Evolutionary conservation across 139 green algal genomes (phyloP), one percentile per base, ranked within the genome.

Genomic region (Ettlia oleoabundans): DNA sequence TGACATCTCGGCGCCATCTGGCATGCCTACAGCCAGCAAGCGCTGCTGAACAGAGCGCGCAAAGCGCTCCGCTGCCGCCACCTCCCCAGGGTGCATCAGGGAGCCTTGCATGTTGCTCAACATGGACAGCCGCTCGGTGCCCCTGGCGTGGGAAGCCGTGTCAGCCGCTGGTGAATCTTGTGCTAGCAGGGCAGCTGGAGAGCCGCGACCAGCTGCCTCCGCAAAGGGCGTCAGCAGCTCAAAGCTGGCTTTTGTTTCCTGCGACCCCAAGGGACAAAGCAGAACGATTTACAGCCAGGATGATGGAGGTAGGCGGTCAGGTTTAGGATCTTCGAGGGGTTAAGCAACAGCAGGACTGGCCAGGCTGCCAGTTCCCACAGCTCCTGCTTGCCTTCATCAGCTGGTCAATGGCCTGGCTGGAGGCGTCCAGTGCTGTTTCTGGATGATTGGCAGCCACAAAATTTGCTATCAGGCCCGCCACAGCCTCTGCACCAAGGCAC

Each of bases 51-150:
- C 80, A 1, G 4, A 2, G 26, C 74, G 64, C 19, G 67, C 69
- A 55, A 85, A 82, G 63, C 51, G 51, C 66, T 82, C 80, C 0
- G 80, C 80, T 28, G 28, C 66, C 24, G 15, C 65, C 64, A 74
- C 21, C 52, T 85, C 80, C 2, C 80, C 80, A 22, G 58, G 51
- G 64, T 85, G 80, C 33, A 43, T 26, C 24, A 41, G 24, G 35
- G 21, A n/a, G 28, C 35, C 33, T 24, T 2, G 30, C 42, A 10
- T 35, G 64, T 28, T 4, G 26, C 18, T 18, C 28, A 15, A n/a
- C n/a, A 22, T 0, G 38, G 52, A 24, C n/a, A 84, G 53, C 3
- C 38, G 41, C 64, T 84, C 78, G 1, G 78, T 64, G 6, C 78
- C 78, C 33, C 47, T 53, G 26, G 52, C 37, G n/a, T 32, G 28